These are phyloP conservation scores for Candida sp. DNA, from an alignment of 1,139 yeast genomes.

Conservation along the genomic window DNA sequence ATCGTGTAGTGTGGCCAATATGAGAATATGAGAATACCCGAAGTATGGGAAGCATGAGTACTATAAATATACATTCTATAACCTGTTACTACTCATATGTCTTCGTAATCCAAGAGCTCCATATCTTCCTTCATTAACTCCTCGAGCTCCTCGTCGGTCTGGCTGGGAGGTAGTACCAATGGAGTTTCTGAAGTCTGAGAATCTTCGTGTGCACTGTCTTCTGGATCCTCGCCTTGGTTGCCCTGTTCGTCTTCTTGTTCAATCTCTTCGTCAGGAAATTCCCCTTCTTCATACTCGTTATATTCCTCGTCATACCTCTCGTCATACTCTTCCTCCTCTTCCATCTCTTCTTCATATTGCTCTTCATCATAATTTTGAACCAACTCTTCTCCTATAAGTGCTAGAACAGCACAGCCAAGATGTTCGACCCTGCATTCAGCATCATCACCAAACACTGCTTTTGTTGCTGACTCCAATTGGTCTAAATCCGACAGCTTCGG, in stretches of 20 bases:
- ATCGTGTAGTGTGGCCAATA: no score
- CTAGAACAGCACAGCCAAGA: slow-evolving; percentile 48
- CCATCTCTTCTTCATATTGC: not conserved
- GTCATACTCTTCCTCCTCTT: not conserved
- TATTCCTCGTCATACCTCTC: not conserved
- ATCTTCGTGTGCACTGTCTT: not conserved
- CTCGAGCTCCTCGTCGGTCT: no score
- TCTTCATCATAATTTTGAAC: slow-evolving; percentile 12
- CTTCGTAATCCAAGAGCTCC: no score
- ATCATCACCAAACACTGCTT: slow-evolving; percentile 45
- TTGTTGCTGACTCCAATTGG: slow-evolving; percentile 57
- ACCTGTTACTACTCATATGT: no score
- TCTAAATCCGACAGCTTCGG: slow-evolving; percentile 71
- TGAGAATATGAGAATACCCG: no score
- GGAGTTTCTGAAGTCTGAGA: not conserved
- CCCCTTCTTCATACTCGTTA: not conserved
- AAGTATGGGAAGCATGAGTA: no score
- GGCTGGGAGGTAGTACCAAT: no score
- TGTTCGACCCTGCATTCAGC: slow-evolving; percentile 51
- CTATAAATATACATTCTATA: no score
- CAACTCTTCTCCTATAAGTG: slow-evolving; percentile 55
- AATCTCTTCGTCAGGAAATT: not conserved
- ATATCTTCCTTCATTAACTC: no score
- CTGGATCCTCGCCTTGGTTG: no score
- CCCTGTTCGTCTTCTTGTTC: not conserved